Conservation (phyloP, 2,329 filamentous ascomycete species). For the Hysterium pulicare region DNA sequence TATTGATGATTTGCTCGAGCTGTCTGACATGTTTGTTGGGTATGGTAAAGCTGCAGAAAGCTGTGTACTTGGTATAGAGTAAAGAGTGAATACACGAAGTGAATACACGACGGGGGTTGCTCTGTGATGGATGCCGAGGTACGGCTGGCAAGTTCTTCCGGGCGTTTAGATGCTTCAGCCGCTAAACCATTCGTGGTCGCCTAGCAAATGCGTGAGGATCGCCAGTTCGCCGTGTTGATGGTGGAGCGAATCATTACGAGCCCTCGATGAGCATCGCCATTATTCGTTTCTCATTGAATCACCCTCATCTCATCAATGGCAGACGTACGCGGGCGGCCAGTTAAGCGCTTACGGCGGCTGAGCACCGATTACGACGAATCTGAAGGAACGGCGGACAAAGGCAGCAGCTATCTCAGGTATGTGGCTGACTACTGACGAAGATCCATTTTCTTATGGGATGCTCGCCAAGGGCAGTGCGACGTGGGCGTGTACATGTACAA, state of each 20-base stretch:
- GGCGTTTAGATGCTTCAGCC: too few species aligned
- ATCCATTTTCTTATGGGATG: constrained; percentile 1
- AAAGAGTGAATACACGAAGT: too few species aligned
- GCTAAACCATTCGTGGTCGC: too few species aligned
- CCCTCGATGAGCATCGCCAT: constrained; percentile 2
- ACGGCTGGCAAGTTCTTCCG: too few species aligned
- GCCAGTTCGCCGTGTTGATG: neutral
- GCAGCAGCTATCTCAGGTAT: constrained; percentile 32
- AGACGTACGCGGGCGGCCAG: constrained; percentile 21
- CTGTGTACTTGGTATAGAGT: too few species aligned
- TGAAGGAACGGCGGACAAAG: constrained; percentile 24
- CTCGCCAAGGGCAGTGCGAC: constrained; percentile 7
- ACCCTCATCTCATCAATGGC: constrained; percentile 16
- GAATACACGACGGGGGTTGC: too few species aligned
- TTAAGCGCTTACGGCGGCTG: constrained; percentile 39
- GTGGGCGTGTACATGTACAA: constrained; percentile 6
- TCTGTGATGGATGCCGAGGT: neutral
- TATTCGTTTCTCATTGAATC: neutral
- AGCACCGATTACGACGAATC: constrained; percentile 40
- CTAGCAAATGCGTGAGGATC: too few species aligned
- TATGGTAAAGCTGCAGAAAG: too few species aligned
- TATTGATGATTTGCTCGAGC: constrained; percentile 20
- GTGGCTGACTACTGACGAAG: constrained; percentile 11
- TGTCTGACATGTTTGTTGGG: constrained; percentile 2
- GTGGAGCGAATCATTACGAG: constrained; percentile 3